A percentile compares a stretch with the other conserved stretches of the same genome.
These are phyloP conservation scores for Epichloe coenophiala DNA, from an alignment of 2,329 filamentous ascomycete species.

Conservation along the genomic window DNA sequence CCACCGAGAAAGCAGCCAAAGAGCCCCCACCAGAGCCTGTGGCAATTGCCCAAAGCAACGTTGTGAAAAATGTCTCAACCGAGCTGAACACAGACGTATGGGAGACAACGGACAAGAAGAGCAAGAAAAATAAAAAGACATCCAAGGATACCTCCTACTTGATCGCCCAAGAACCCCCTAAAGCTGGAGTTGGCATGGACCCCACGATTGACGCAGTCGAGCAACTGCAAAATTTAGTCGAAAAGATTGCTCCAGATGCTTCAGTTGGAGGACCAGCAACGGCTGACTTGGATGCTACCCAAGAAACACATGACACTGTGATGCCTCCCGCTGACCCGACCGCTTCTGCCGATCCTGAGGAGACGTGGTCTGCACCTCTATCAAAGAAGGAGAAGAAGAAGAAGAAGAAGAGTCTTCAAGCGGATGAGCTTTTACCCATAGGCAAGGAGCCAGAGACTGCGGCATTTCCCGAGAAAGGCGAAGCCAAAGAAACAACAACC, in stretches of 20 bases:
- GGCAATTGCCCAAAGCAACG: neutral
- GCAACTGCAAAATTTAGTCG: neutral
- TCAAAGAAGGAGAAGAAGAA: slow-evolving; percentile 4
- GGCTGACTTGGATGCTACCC: neutral
- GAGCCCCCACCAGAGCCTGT: neutral
- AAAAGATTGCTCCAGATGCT: neutral
- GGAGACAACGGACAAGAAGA: slow-evolving; percentile 7
- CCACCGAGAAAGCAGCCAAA: neutral
- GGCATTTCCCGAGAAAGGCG: neutral
- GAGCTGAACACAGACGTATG: neutral
- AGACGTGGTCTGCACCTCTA: neutral
- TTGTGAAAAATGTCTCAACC: neutral
- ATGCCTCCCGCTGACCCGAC: neutral
- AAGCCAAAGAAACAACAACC: neutral
- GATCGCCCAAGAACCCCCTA: neutral
- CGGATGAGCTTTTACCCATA: slow-evolving; percentile 3
- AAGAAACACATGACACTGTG: neutral
- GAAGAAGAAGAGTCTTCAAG: slow-evolving; percentile 10
- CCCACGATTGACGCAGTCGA: neutral
- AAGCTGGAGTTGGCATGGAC: neutral
- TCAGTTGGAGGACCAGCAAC: neutral
- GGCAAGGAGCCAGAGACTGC: neutral
- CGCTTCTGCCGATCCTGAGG: slow-evolving; percentile 1
- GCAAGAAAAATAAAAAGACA: slow-evolving; percentile 9
- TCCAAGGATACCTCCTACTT: neutral